Evolutionary conservation across 441 rosid genomes (phyloP).

Genomic region (Geranium incanum): DNA sequence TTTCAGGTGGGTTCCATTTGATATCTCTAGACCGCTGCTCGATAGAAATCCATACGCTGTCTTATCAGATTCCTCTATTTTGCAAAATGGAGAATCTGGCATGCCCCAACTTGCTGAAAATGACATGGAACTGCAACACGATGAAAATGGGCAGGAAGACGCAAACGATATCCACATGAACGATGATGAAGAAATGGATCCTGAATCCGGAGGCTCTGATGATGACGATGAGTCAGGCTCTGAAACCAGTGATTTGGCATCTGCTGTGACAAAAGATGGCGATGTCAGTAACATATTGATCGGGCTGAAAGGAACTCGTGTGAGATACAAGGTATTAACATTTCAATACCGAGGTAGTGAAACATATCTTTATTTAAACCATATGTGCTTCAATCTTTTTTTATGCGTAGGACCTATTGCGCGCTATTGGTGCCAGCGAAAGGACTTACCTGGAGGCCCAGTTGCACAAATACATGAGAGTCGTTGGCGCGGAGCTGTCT

Average conservation of each 20-base stretch:
- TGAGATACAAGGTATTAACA: slow-evolving; percentile 56
- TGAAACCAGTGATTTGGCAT: slow-evolving; percentile 22
- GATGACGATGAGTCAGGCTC: slow-evolving; percentile 43
- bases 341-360: neutral
- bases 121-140: slow-evolving; percentile 25
- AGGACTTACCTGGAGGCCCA: slow-evolving; percentile 42
- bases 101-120: slow-evolving; percentile 31
- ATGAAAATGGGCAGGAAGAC: slow-evolving; percentile 36
- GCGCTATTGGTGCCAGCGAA: slow-evolving; percentile 25
- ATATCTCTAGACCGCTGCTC: slow-evolving; percentile 60
- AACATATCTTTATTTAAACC: neutral
- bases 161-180: slow-evolving; percentile 38
- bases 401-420: slow-evolving; percentile 47
- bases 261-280: slow-evolving; percentile 23
- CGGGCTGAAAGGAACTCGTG: slow-evolving; percentile 35
- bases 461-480: slow-evolving; percentile 44
- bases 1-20: slow-evolving; percentile 81
- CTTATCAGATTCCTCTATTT: slow-evolving; percentile 46
- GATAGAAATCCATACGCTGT: slow-evolving; percentile 55
- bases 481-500: slow-evolving; percentile 58
- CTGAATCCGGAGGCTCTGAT: slow-evolving; percentile 42
- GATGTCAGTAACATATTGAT: slow-evolving; percentile 46
- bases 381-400: slow-evolving; percentile 4
- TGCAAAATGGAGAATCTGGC: slow-evolving; percentile 32
- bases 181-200: slow-evolving; percentile 39